A percentile compares a stretch with the other conserved stretches of the same genome.
These are phyloP conservation scores for Metschnikowia santaceciliae DNA, from an alignment of 805 yeast genomes.

Conservation along the genomic window DNA sequence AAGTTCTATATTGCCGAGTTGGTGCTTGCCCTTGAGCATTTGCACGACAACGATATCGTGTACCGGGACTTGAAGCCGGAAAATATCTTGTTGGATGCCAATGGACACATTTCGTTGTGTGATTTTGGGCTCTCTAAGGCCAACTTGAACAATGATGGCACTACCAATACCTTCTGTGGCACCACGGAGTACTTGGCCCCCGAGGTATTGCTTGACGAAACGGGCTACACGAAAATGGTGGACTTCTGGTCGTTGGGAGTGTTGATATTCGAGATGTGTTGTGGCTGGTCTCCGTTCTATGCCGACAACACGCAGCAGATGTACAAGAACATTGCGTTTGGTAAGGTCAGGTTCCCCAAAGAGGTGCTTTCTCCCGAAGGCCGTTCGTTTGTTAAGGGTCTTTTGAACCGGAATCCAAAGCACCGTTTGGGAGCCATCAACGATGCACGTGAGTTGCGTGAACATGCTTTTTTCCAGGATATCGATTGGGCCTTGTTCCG, in stretches of 20 bases:
- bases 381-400: constrained; percentile 90
- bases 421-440: constrained; percentile 89
- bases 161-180: constrained; percentile 97
- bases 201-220: constrained; percentile 89
- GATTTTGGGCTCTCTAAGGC: constrained; percentile 97
- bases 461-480: constrained; percentile 88
- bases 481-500: constrained; percentile 83
- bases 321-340: constrained; percentile 98
- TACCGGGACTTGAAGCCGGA: constrained; percentile 97
- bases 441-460: constrained; percentile 89
- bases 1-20: constrained; percentile 96
- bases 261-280: constrained; percentile 95
- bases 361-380: constrained; percentile 93
- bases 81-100: constrained; percentile 89
- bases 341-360: constrained; percentile 95
- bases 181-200: constrained; percentile 98
- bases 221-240: constrained; percentile 97
- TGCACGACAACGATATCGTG: constrained; percentile 93
- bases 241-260: constrained; percentile 99
- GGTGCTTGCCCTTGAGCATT: constrained; percentile 86
- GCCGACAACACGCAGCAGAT: constrained; percentile 98
- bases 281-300: constrained; percentile 99
- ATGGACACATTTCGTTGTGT: constrained; percentile 95
- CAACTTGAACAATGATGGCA: constrained; percentile 75
- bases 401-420: constrained; percentile 90